Evolutionary conservation across 169 alveolate genomes (phyloP).

Genomic region (Plasmodium gonderi): DNA sequence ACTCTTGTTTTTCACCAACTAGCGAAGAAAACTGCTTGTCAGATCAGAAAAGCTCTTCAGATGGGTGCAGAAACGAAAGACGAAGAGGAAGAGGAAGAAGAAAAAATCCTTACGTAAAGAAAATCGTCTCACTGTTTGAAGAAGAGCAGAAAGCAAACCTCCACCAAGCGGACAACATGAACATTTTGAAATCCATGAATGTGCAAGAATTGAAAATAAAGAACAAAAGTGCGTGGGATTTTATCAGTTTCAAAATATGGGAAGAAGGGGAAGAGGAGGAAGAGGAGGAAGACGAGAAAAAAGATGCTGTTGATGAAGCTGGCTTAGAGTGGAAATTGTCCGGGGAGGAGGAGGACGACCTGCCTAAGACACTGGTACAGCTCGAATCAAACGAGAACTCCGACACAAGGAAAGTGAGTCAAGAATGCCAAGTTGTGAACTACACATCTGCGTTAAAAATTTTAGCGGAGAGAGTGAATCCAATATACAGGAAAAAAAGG

Average conservation of each 20-base stretch:
- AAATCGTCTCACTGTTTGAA: background rate
- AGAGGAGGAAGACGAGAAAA: background rate
- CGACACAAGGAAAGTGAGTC: background rate
- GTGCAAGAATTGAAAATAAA: slow-evolving; percentile 44
- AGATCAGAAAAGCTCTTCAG: too few species aligned
- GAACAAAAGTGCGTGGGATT: slow-evolving; percentile 56
- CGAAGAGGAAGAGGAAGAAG: background rate
- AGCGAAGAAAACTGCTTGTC: slow-evolving; percentile 12
- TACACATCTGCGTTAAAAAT: background rate
- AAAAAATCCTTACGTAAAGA: background rate
- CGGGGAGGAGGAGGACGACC: background rate
- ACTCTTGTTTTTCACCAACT: slow-evolving; percentile 4
- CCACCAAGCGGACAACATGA: background rate
- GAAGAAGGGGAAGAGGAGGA: background rate
- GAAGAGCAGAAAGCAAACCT: background rate
- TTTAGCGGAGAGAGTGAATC: background rate
- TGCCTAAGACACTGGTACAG: background rate
- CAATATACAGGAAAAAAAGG: background rate
- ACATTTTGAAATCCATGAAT: background rate
- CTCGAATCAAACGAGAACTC: background rate
- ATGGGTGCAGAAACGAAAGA: background rate
- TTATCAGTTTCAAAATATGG: slow-evolving; percentile 10
- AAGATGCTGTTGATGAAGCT: too few species aligned
- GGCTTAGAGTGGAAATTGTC: too few species aligned
- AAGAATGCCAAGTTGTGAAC: background rate